Conservation (phyloP, 257 asterid species). For the Gynochthodes officinalis region DNA sequence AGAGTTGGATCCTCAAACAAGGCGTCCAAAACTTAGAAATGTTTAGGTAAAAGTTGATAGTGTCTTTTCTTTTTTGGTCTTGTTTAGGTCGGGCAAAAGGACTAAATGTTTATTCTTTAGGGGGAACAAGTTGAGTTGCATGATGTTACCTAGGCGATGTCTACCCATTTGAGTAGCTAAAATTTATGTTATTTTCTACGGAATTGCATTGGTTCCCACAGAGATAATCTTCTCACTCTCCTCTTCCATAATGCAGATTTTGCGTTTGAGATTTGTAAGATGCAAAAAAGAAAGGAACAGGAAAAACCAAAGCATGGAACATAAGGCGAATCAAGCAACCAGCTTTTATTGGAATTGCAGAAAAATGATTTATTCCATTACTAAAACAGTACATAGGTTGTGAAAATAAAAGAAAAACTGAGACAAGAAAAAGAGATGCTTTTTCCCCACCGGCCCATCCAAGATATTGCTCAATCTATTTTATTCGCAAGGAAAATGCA, state of each 20-base stretch:
- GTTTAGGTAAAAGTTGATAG: constrained; percentile 4
- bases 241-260: background rate
- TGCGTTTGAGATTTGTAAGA: background rate
- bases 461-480: background rate
- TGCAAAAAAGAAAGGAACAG: background rate
- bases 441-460: constrained; percentile 2
- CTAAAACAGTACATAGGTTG: background rate
- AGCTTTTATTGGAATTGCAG: background rate
- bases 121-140: no score
- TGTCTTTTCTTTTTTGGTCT: background rate
- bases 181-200: background rate
- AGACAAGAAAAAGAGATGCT: background rate
- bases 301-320: background rate
- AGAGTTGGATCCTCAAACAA: constrained; percentile 65
- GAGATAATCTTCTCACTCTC: no score
- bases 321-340: background rate
- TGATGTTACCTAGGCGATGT: background rate
- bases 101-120: no score
- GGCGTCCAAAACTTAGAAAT: constrained; percentile 78
- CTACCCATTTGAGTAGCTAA: background rate
- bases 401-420: background rate
- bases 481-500: background rate
- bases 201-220: no score
- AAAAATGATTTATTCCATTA: background rate
- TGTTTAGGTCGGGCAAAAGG: no score